Conservation (phyloP, 139 green algal species). For the Coccomyxa sp. region DNA sequence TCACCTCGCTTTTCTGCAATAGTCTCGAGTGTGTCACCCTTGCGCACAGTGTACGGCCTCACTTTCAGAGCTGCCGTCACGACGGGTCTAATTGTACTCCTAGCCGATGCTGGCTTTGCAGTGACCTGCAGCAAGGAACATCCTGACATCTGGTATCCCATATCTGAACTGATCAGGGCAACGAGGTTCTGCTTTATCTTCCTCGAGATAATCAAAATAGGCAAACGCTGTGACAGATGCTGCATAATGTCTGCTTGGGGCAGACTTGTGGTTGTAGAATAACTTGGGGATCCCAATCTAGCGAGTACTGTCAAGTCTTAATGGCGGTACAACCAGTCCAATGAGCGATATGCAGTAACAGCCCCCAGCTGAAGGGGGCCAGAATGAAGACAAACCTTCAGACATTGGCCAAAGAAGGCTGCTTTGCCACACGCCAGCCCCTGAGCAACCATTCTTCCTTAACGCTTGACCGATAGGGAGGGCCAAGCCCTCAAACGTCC, state of each 20-base stretch:
- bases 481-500: background rate
- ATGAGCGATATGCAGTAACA: too few relatives aligned
- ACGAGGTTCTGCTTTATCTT: too few relatives aligned
- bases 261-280: background rate
- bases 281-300: background rate
- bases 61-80: constrained; percentile 20
- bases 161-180: too few relatives aligned
- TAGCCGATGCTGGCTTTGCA: background rate
- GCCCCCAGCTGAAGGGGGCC: too few relatives aligned
- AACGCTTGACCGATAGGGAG: too few relatives aligned
- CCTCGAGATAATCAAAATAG: background rate
- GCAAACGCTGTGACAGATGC: background rate
- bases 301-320: background rate
- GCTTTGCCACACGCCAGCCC: background rate
- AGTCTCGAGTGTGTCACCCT: constrained; percentile 69
- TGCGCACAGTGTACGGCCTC: constrained; percentile 82
- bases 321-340: background rate
- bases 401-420: background rate
- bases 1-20: constrained; percentile 79
- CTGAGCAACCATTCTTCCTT: background rate
- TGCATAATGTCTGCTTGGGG: background rate
- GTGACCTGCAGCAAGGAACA: background rate
- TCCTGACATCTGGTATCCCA: background rate
- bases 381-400: background rate
- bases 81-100: background rate